phyloP scores from a whole-genome alignment of 2,329 filamentous ascomycete species.

The Pestalotiopsis sp. region DNA sequence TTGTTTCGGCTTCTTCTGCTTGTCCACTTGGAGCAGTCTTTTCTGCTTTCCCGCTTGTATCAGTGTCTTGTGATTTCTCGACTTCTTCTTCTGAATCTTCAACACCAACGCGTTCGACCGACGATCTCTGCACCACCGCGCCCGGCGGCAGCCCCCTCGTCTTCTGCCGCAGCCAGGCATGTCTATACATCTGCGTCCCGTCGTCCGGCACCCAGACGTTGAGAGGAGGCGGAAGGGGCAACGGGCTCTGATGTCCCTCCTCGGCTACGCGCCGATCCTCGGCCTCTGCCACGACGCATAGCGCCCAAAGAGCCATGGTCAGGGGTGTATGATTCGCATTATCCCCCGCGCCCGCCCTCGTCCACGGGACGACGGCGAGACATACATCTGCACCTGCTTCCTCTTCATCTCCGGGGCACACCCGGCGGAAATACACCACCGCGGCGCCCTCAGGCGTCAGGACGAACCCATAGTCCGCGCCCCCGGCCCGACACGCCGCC shows the following conservation, averaged over 20 bases:
- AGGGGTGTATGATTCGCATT: neutral
- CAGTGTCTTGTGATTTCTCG: neutral
- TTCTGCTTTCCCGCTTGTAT: neutral
- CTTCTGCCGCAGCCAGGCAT: neutral
- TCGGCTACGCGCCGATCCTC: neutral
- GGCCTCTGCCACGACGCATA: neutral
- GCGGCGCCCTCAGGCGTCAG: neutral
- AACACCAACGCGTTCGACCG: neutral
- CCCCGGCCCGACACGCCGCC: neutral
- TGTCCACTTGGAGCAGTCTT: neutral
- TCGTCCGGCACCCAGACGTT: neutral
- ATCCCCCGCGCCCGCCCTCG: neutral
- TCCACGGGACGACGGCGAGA: neutral
- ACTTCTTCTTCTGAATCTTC: neutral
- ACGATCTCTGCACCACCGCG: neutral
- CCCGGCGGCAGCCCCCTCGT: neutral
- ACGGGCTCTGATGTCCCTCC: neutral
- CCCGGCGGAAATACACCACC: neutral
- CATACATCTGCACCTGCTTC: neutral
- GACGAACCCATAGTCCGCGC: neutral
- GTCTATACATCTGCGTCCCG: neutral
- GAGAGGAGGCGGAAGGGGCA: neutral
- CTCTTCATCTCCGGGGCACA: neutral
- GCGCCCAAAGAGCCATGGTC: slow-evolving; percentile 2
- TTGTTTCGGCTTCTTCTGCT: neutral